These are phyloP conservation scores for Mycena sanguinolenta DNA, from an alignment of 768 basidiomycete species.

Conservation along the genomic window DNA sequence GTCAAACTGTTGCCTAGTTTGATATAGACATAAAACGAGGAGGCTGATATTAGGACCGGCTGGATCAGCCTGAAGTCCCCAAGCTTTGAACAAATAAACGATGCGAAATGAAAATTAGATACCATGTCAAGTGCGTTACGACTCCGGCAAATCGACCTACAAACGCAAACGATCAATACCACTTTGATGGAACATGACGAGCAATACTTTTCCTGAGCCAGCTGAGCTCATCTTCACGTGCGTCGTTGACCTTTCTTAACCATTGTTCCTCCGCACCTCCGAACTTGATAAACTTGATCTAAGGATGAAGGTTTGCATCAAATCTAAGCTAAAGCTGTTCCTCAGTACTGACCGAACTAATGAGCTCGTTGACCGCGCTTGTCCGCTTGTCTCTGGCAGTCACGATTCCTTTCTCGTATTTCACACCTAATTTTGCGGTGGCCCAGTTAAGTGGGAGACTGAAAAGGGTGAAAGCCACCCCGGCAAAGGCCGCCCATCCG, in stretches of 20 bases:
- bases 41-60: slow-evolving; percentile 85
- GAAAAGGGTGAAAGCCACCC: slow-evolving; percentile 73
- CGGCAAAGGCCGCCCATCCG: slow-evolving; percentile 79
- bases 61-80: slow-evolving; percentile 51
- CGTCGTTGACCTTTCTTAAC: slow-evolving; percentile 74
- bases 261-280: slow-evolving; percentile 85
- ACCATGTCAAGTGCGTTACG: neutral
- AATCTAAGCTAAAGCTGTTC: slow-evolving; percentile 1
- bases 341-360: slow-evolving; percentile 65
- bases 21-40: slow-evolving; percentile 84
- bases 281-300: slow-evolving; percentile 86
- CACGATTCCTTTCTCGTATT: slow-evolving; percentile 71
- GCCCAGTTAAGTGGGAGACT: slow-evolving; percentile 79
- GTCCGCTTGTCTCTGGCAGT: slow-evolving; percentile 82
- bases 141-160: neutral
- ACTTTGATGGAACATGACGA: neutral
- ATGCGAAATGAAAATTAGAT: neutral
- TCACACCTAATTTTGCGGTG: slow-evolving; percentile 69
- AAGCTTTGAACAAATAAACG: neutral
- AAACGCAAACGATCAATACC: neutral
- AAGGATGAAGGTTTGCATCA: neutral
- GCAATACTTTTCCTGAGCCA: slow-evolving; percentile 78
- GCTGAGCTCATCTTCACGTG: slow-evolving; percentile 76
- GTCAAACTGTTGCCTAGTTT: slow-evolving; percentile 80
- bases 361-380: slow-evolving; percentile 82